Base-by-base conservation (phyloP, 2,329 filamentous ascomycete genomes). In the Fusarium agapanthi region DNA sequence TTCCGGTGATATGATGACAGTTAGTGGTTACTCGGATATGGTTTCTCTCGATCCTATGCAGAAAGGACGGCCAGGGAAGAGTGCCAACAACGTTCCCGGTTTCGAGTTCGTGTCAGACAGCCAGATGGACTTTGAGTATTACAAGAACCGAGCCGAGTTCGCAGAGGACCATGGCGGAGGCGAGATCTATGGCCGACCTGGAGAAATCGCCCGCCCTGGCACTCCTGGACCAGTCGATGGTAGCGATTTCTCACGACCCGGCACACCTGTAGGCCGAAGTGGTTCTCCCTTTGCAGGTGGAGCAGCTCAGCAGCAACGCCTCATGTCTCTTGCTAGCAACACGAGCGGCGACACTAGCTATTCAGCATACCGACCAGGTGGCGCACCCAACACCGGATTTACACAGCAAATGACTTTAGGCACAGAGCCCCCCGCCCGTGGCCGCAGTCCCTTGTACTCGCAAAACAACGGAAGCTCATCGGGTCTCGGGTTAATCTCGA, bases 51-150 rank as follows among this genome's bases (percentile, higher is more conserved):
- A 95, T 77, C 84, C 88, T n/a, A 97, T 98, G 95, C 86, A 84
- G 66, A 79, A 83, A 6, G 83, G 84, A 26, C 84, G 83, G 63
- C 84, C 86, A 4, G 88, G 88, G 45, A 87, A 86, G 78, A 73
- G 76, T 8, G 83, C 79, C 64, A 72, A 79, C 53, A 72, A 77
- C 18, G 77, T 92, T 10, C 90, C 92, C 1, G 94, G 94, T 1
- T 98, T 98, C 81, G 95, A 98, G 81, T 90, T 97, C 65, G 95
- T 98, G 1, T 91, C 93, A 0, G 95, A 98, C 77, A 88, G 88
- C 61, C 90, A 94, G 54, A 91, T 97, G 81, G 95, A 97, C 80
- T 97, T 97, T 79, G 91, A 94, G 68, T 95, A 94, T 83, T 98
- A 91, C 86, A 98, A 97, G 82, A 92, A 97, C 81, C 88, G 94